These are phyloP conservation scores for Toxoplasma gondii DNA, from an alignment of 169 alveolate genomes.

Conservation along the genomic window DNA sequence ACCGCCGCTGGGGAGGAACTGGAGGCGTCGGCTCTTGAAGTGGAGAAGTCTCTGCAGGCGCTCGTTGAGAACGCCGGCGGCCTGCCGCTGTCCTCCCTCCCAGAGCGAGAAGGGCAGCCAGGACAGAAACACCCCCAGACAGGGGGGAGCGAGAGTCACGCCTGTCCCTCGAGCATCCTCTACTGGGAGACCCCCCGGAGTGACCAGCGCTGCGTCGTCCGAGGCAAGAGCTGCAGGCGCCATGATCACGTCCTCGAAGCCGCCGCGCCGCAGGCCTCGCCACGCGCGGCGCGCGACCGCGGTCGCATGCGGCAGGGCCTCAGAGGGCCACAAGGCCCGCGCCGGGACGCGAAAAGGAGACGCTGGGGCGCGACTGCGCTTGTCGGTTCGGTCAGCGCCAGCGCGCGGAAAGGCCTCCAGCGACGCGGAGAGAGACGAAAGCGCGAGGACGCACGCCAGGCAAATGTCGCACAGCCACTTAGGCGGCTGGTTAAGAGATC, in stretches of 20 bases:
- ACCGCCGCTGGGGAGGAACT: slow-evolving; percentile 27
- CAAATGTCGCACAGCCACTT: neutral
- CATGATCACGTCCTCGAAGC: neutral
- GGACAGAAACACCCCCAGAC: neutral
- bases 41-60: neutral
- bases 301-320: neutral
- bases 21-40: neutral
- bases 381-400: no score
- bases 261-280: neutral
- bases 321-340: neutral
- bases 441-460: neutral
- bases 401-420: neutral
- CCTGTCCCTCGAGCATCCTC: neutral
- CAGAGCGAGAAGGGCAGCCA: slow-evolving; percentile 18
- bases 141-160: neutral
- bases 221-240: neutral
- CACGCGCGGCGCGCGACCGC: neutral
- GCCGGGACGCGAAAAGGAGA: neutral
- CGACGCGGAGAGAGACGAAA: neutral
- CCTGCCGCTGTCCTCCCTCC: neutral
- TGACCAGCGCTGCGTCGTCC: neutral
- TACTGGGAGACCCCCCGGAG: neutral
- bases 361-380: neutral
- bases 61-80: neutral
- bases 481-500: neutral